phyloP scores from a whole-genome alignment of 2,329 filamentous ascomycete species.

The Delphinella strobiligena region DNA sequence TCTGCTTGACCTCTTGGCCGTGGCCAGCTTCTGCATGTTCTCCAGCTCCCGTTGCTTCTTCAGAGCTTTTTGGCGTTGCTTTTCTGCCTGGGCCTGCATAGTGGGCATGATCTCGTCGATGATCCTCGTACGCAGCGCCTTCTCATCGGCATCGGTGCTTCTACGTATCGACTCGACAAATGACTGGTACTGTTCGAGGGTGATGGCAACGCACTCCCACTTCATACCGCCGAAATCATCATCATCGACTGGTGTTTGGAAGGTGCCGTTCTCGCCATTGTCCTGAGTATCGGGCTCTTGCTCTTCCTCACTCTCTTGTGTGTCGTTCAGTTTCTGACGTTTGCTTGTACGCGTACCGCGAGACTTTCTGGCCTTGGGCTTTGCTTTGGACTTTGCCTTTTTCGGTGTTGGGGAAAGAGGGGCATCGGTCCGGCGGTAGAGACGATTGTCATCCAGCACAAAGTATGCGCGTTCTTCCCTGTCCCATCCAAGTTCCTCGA shows the following conservation, averaged over 20 bases:
- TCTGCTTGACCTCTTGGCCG: conserved; percentile 84
- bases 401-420: conserved; percentile 45
- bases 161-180: conserved; percentile 63
- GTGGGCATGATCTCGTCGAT: conserved; percentile 71
- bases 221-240: conserved; percentile 59
- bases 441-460: conserved; percentile 82
- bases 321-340: conserved; percentile 47
- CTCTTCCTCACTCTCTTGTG: conserved; percentile 30
- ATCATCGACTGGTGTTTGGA: conserved; percentile 22
- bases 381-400: conserved; percentile 32
- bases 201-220: conserved; percentile 87
- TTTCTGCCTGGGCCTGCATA: conserved; percentile 62
- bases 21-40: conserved; percentile 76
- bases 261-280: conserved; percentile 15
- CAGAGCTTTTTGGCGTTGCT: conserved; percentile 57
- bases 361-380: conserved; percentile 48
- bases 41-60: conserved; percentile 71
- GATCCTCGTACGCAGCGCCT: conserved; percentile 58
- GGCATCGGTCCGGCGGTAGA: conserved; percentile 79
- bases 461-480: conserved; percentile 75
- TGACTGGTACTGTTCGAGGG: conserved; percentile 60
- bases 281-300: conserved; percentile 29
- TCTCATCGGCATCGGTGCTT: conserved; percentile 75
- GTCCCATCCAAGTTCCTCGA: conserved; percentile 83
- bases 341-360: conserved; percentile 54